Evolutionary conservation across 2,329 filamentous ascomycete species (phyloP).

Genomic region (Hypoxylon sp.): DNA sequence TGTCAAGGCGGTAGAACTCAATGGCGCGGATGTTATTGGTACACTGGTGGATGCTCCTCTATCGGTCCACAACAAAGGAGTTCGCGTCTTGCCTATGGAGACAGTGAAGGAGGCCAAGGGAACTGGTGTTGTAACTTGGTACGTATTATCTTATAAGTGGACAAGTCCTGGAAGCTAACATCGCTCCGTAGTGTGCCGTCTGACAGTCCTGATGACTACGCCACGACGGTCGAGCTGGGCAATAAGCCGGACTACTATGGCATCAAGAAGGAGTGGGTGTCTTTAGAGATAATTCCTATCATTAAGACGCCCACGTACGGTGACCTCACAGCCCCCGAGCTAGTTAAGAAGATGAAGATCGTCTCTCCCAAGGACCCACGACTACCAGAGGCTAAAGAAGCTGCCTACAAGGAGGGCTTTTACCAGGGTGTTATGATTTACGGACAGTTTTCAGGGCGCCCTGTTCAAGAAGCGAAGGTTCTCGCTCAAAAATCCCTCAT

Average conservation of each 20-base stretch:
- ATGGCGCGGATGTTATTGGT: conserved; percentile 83
- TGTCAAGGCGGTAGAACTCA: conserved; percentile 76
- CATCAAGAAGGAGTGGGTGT: conserved; percentile 96
- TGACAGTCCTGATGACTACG: conserved; percentile 94
- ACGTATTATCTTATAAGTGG: too few relatives aligned
- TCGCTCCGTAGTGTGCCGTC: too few relatives aligned
- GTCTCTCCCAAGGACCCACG: conserved; percentile 93
- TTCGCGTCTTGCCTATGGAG: conserved; percentile 95
- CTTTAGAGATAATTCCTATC: conserved; percentile 87
- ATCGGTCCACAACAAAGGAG: conserved; percentile 81
- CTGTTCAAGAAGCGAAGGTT: conserved; percentile 86
- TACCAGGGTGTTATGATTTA: conserved; percentile 92
- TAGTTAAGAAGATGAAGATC: conserved; percentile 95
- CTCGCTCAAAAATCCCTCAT: conserved; percentile 83
- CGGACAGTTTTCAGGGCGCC: conserved; percentile 86
- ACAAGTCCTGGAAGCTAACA: too few relatives aligned
- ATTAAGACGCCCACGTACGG: conserved; percentile 87
- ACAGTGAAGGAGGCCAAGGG: conserved; percentile 85
- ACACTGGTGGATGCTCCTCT: conserved; percentile 91
- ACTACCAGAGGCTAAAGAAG: conserved; percentile 91
- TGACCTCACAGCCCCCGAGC: conserved; percentile 81
- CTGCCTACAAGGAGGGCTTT: conserved; percentile 96
- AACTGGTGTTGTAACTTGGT: conserved; percentile 95
- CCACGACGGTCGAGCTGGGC: conserved; percentile 83
- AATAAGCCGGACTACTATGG: conserved; percentile 98